Base-by-base conservation (phyloP, 2,329 filamentous ascomycete species). In the Endocalyx cinctus region DNA sequence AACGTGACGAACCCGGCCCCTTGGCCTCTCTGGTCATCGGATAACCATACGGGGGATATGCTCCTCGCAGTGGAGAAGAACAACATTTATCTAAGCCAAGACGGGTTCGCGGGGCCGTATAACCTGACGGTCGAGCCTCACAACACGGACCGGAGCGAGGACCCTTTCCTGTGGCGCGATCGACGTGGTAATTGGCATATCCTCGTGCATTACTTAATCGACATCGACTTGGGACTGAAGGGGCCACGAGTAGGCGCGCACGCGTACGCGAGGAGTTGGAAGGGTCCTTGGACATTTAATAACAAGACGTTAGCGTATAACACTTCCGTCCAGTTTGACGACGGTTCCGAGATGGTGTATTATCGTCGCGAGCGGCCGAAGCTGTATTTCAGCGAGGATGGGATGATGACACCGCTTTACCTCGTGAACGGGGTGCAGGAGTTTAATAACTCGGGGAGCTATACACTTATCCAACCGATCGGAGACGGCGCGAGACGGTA, bases 321-420 rank as follows among this genome's bases (percentile, higher is more conserved):
- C 29, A 48, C 48, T 25, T 49, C 48, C 7, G 48, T 52, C 6
- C 27, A 48, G 10, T 67, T 63, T 31, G 60, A 58, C 0, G 68
- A 72, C 41, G 67, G 68, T 0, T 51, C 51, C 0, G 48, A 39
- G 16, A 52, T 56, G 27, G 51, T 58, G 4, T 67, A 62, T 22
- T 63, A 64, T 31, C 55, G 69, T 3, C 47, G 69, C 10, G 69
- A 72, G 41, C 50, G 69, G 3, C 66, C 69, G 1, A 69, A 71
- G 53, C 29, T 73, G 5, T 68, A 63, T 32, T 70, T 72, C 13
- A 69, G 65, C 35, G 50, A 59, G 2, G 67, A 72, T 37, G 62
- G 62, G 0, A 35, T 58, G n/a, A 54, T 68, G 55, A 66, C 56
- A 11, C 67, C 69, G 3, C 38, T 73, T 26, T 69, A 69, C 33